phyloP scores from a whole-genome alignment of 305 asterid genomes.

The Fraxinus albicans region DNA sequence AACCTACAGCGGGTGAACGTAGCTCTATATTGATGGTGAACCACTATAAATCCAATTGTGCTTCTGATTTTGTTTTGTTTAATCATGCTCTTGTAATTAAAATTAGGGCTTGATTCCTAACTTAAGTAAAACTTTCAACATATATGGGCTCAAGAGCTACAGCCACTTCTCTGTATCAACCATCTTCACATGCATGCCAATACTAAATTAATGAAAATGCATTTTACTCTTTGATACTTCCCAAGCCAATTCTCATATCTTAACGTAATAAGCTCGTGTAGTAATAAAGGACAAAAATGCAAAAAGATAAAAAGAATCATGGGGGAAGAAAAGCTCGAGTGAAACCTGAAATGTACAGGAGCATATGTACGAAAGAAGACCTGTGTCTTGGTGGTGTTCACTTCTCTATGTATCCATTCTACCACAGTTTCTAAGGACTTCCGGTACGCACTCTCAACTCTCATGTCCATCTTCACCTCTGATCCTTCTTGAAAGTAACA shows the following conservation, averaged over 20 bases:
- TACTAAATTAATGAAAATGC: background rate
- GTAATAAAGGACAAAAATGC: background rate
- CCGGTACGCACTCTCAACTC: slow-evolving; percentile 59
- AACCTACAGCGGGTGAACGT: no score
- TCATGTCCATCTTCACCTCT: slow-evolving; percentile 69
- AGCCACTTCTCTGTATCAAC: background rate
- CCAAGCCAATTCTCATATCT: background rate
- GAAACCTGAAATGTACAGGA: slow-evolving; percentile 92
- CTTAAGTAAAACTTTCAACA: background rate
- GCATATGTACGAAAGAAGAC: slow-evolving; percentile 86
- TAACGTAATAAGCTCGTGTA: background rate
- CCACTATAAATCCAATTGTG: background rate
- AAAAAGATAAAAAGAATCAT: background rate
- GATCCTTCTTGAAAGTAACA: slow-evolving; percentile 91
- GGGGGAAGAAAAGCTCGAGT: background rate
- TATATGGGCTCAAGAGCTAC: background rate
- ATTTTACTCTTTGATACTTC: background rate
- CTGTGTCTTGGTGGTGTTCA: slow-evolving; percentile 58
- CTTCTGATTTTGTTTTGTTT: background rate
- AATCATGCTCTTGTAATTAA: background rate
- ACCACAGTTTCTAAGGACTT: slow-evolving; percentile 66
- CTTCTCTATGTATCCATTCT: slow-evolving; percentile 56
- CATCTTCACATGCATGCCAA: background rate
- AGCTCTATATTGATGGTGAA: background rate
- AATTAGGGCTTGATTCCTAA: background rate